Base-by-base conservation (phyloP, 495 filamentous ascomycete species). In the Daldinia loculata region DNA sequence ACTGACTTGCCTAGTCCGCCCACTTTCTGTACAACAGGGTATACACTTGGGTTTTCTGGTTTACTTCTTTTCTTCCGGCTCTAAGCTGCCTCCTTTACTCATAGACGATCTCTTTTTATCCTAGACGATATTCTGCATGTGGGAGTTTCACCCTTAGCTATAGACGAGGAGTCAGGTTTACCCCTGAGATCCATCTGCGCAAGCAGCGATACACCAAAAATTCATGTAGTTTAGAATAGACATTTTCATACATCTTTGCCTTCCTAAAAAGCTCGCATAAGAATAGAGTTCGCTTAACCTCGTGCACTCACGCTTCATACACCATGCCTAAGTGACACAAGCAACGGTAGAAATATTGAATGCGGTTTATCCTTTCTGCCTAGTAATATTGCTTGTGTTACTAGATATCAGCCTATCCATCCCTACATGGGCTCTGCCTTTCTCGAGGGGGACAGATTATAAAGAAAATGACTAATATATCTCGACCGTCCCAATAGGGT, bases 101-200 rank as follows among this genome's bases (percentile, higher is more conserved):
- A 32, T 11, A 32, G 5, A 56, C 5, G n/a, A 24, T 22, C 5
- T 22, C 53, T 24, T 19, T 14, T 56, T 19, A n/a, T 22, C n/a
- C 17, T 19, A 17, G 53, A 6, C 53, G 17, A 36, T 36, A 24
- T 17, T 56, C 29, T 56, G 27, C 17, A 68, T 55, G 41, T 56
- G 60, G 70, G 70, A 36, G 22, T 39, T 60, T 50, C 51, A 64
- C 29, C 17, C 56, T 64, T 67, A 36, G 59, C 63, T 52, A 56
- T 72, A 72, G 64, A 72, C 27, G 34, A 58, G 15, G 69, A 50
- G 38, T 63, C 59, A 48, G 60, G 64, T 17, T 56, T 27, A 26
- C 3, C 43, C 45, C 32, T 27, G 41, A 65, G 38, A 48, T 65
- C 61, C 29, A 63, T 26, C 32, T 68, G 70, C 70, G 70, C 70